Percentiles rank a stretch among this genome's conserved stretches.
These are phyloP conservation scores for Phytophthora meadii DNA, from an alignment of 352 stramenopile species.

Conservation along the genomic window DNA sequence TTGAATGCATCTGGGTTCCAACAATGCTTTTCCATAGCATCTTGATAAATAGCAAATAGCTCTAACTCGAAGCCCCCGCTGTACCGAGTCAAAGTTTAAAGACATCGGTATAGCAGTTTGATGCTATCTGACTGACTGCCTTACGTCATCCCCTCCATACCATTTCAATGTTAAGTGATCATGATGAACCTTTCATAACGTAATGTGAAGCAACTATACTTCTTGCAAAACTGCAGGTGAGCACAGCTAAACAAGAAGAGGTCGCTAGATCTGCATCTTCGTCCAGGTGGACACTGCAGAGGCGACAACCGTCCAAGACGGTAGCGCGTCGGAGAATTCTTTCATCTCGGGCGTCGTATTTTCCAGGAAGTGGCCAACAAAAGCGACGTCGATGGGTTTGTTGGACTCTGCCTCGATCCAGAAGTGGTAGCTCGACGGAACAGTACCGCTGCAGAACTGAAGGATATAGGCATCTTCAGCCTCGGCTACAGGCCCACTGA, in stretches of 20 bases:
- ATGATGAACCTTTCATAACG: neutral
- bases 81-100: too few species aligned
- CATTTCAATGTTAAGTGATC: slow-evolving; percentile 2
- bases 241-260: neutral
- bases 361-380: slow-evolving; percentile 78
- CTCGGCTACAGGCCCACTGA: slow-evolving; percentile 57
- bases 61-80: too few species aligned
- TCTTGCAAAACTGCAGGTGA: neutral
- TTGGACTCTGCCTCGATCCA: slow-evolving; percentile 74
- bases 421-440: slow-evolving; percentile 74
- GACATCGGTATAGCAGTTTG: too few species aligned
- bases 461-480: slow-evolving; percentile 79
- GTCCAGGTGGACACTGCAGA: slow-evolving; percentile 68
- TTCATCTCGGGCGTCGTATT: slow-evolving; percentile 54
- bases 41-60: too few species aligned
- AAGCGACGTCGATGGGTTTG: slow-evolving; percentile 57
- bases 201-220: neutral
- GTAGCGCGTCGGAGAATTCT: slow-evolving; percentile 50
- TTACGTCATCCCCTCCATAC: too few species aligned
- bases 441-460: slow-evolving; percentile 67
- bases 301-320: slow-evolving; percentile 53
- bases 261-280: slow-evolving; percentile 59
- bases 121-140: too few species aligned
- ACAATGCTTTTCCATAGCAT: too few species aligned
- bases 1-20: neutral